These are phyloP conservation scores for Cystobasidium pallidum DNA, from an alignment of 1,284 basidiomycete species.

Conservation along the genomic window DNA sequence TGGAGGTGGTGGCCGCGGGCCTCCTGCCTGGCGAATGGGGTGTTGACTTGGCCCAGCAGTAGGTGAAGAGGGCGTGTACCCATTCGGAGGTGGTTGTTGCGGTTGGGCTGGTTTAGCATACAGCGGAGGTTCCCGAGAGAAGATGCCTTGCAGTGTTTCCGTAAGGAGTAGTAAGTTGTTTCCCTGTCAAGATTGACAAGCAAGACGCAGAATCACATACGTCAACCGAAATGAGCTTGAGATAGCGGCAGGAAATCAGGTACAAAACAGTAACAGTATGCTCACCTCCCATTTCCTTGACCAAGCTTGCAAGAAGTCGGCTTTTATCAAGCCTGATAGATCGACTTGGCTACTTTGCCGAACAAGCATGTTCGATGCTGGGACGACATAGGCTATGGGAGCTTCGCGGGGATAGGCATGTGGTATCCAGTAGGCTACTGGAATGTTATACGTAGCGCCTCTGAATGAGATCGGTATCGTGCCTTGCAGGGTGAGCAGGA, in stretches of 20 bases:
- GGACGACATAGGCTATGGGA: constrained; percentile 91
- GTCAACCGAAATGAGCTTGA: too few relatives aligned
- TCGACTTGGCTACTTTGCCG: constrained; percentile 76
- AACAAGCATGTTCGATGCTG: constrained; percentile 90
- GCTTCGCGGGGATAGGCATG: constrained; percentile 76
- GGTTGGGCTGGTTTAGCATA: constrained; percentile 74
- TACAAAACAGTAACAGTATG: background rate
- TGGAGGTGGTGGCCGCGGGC: constrained; percentile 28
- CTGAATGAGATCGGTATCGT: constrained; percentile 85
- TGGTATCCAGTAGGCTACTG: constrained; percentile 84
- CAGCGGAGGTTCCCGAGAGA: constrained; percentile 83
- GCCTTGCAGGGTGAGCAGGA: constrained; percentile 87
- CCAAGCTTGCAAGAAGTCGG: constrained; percentile 77
- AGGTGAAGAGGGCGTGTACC: background rate
- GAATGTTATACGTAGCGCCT: constrained; percentile 84
- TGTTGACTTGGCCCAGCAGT: constrained; percentile 13
- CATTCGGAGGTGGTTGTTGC: background rate
- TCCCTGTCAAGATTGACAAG: constrained; percentile 64
- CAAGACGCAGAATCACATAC: too few relatives aligned
- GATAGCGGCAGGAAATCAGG: too few relatives aligned
- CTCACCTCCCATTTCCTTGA: constrained; percentile 77
- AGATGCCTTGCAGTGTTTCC: constrained; percentile 74
- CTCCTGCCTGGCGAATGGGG: constrained; percentile 2
- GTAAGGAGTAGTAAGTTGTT: constrained; percentile 70
- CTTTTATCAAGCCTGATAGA: constrained; percentile 73